Base-by-base conservation (phyloP, 441 rosid genomes). In the Populus tomentosa region DNA sequence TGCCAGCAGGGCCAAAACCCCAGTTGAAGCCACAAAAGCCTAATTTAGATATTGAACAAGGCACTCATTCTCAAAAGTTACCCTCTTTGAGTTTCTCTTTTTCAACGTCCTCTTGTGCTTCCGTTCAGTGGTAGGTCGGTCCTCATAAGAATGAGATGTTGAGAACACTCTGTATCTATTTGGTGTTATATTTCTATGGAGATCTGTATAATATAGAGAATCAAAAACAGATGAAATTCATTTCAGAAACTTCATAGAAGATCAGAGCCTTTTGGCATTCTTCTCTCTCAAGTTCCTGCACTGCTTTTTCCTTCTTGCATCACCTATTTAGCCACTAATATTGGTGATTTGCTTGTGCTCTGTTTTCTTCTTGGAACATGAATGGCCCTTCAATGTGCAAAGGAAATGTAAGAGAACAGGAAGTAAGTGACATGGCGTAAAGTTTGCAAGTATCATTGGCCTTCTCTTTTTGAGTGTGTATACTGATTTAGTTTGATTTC, bases 11-110 rank as follows among this genome's bases (percentile, higher is more conserved):
- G 85, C 88, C 1, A 83, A 84, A 67, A 81, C 89, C 75, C 92
- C 90, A 6, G 80, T 88, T 6, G 86, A 82, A 86, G 90, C 96
- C 75, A 84, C 90, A 40, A 92, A 92, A 85, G 94, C 91, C 72
- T 91, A 78, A 84, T 69, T 16, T 50, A 35, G 62, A 40, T 72
- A 75, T 68, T 67, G 14, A 20, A 56, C 59, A 62, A 53, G 46
- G 70, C 62, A 35, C 16, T 70, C 63, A 56, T 65, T 70, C 9
- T 28, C 61, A 53, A 35, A 38, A 75, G 63, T 30, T 78, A 53
- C 77, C 65, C 40, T 46, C 42, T 28, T 26, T n/a, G 6, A 10
- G 3, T 68, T 35, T 56, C 6, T 35, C 26, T 46, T 80, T 71
- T 61, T 42, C 69, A 32, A 21, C 69, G 61, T 71, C 28, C 33